These are phyloP conservation scores for Penicillium salamii DNA, from an alignment of 495 filamentous ascomycete genomes.

Conservation along the genomic window DNA sequence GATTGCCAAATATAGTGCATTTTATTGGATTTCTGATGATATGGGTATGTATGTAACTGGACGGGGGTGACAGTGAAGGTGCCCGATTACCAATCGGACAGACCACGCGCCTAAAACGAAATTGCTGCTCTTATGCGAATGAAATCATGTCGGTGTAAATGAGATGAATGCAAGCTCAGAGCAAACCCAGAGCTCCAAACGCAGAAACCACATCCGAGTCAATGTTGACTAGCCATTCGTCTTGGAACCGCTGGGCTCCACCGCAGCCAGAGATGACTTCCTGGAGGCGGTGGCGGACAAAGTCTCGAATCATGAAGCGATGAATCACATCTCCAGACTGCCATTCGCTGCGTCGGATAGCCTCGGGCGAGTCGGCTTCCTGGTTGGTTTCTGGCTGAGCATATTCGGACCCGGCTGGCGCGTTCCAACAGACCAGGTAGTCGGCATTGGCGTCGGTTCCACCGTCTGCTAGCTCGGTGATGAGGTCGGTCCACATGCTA, in stretches of 20 bases:
- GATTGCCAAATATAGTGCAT: too few species aligned
- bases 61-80: too few species aligned
- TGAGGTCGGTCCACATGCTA: conserved; percentile 67
- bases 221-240: conserved; percentile 81
- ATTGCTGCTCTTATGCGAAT: neutral
- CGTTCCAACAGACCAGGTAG: conserved; percentile 54
- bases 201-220: conserved; percentile 72
- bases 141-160: neutral
- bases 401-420: conserved; percentile 23
- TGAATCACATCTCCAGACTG: conserved; percentile 66
- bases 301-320: conserved; percentile 63
- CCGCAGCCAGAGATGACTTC: conserved; percentile 64
- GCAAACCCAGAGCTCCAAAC: conserved; percentile 58
- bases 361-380: conserved; percentile 61
- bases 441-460: conserved; percentile 40
- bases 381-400: conserved; percentile 28
- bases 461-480: conserved; percentile 57
- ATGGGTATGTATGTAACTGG: too few species aligned
- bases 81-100: too few species aligned
- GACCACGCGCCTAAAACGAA: neutral
- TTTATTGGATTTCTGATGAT: too few species aligned
- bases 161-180: conserved; percentile 19
- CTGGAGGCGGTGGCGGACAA: conserved; percentile 65
- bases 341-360: conserved; percentile 54
- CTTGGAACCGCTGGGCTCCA: conserved; percentile 69